phyloP scores from a whole-genome alignment of 2,329 filamentous ascomycete species.

The Pseudogymnoascus sp. region DNA sequence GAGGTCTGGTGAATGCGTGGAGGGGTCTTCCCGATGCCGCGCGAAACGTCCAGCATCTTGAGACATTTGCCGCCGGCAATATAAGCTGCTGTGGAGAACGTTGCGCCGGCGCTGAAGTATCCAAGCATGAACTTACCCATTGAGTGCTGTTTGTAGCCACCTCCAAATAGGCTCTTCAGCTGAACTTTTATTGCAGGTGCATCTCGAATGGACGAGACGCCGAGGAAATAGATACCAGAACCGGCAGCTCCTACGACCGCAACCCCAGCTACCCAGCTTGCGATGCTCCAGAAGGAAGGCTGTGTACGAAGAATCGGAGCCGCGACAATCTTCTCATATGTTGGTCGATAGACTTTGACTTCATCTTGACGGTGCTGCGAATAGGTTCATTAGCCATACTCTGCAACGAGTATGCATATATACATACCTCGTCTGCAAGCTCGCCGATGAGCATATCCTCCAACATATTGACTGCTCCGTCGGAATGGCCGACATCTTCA shows the following conservation, averaged over 20 bases:
- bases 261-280: neutral
- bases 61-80: neutral
- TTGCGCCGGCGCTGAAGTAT: neutral
- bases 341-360: conserved; percentile 6
- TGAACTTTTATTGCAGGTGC: neutral
- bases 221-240: neutral
- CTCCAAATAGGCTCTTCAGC: neutral
- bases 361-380: conserved; percentile 7
- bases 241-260: neutral
- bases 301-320: neutral
- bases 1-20: neutral
- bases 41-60: neutral
- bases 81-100: neutral
- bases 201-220: neutral
- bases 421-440: conserved; percentile 48
- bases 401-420: neutral
- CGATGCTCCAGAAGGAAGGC: neutral
- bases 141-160: neutral
- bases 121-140: neutral
- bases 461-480: conserved; percentile 63
- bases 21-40: neutral
- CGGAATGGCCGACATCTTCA: conserved; percentile 78
- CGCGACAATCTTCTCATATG: conserved; percentile 2
- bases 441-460: conserved; percentile 47
- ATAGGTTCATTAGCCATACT: conserved; percentile 8